Percentiles rank a stretch among this genome's conserved stretches.
Conservation (phyloP, 768 basidiomycete species). For the Lactifluus pinguis region DNA sequence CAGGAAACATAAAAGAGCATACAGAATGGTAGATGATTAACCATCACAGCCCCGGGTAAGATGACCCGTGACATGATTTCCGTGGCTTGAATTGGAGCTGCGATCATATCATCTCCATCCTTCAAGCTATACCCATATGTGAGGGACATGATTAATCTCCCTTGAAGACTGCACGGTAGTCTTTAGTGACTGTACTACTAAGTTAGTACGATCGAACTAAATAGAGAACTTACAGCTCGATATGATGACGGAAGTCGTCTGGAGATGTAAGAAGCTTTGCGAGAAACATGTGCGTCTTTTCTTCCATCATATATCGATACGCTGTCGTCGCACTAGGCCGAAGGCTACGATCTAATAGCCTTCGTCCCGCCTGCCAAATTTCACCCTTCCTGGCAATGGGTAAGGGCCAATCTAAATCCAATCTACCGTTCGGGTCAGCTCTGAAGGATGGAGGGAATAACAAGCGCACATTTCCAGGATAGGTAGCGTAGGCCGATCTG, state of each 20-base stretch:
- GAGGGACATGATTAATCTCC: background rate
- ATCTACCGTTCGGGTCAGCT: too few species aligned
- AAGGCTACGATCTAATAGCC: background rate
- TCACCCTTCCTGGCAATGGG: too few species aligned
- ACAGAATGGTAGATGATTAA: slow-evolving; percentile 11
- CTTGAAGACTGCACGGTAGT: background rate
- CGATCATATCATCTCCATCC: background rate
- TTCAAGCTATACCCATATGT: slow-evolving; percentile 2
- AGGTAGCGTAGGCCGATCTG: slow-evolving; percentile 1
- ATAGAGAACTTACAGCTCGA: background rate
- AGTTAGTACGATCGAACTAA: too few species aligned
- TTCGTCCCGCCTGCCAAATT: too few species aligned
- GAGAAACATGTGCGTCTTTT: background rate
- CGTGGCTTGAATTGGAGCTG: background rate
- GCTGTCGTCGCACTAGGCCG: background rate
- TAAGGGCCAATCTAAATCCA: too few species aligned
- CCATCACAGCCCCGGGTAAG: background rate
- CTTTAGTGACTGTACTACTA: background rate
- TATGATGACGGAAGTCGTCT: background rate
- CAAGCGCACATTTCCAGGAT: background rate
- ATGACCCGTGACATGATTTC: background rate
- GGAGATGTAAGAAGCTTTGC: background rate
- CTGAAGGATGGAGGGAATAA: too few species aligned
- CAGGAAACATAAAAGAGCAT: background rate
- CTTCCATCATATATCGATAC: background rate